Conservation (phyloP, 202 grass and related monocot species). For the Zoysia matrella region DNA sequence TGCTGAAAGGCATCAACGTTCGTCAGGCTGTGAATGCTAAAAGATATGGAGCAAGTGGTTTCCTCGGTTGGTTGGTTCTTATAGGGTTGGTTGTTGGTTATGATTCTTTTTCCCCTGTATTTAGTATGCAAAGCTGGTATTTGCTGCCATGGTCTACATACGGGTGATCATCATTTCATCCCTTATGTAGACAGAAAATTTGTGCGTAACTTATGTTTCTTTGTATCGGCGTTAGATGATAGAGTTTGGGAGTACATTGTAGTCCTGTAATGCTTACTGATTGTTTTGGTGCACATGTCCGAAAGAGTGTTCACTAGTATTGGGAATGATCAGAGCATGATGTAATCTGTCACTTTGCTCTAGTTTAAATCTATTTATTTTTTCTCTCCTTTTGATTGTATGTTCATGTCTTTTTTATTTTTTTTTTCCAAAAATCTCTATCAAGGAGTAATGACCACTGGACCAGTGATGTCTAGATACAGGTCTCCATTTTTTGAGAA, state of each 20-base stretch:
- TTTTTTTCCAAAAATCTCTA: not conserved
- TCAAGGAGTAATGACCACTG: too few species aligned
- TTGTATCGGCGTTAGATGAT: constrained; percentile 37
- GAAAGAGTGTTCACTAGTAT: not conserved
- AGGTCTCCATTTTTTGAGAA: not conserved
- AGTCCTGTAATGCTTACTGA: not conserved
- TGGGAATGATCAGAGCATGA: constrained; percentile 36
- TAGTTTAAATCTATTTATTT: not conserved
- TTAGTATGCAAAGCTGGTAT: constrained; percentile 55
- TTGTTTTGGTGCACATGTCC: constrained; percentile 25
- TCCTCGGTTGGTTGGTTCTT: constrained; percentile 28
- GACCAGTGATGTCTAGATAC: not conserved
- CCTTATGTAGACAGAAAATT: constrained; percentile 8
- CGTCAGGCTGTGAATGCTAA: constrained; percentile 92
- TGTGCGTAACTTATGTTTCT: constrained; percentile 27
- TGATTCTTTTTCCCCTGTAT: constrained; percentile 14
- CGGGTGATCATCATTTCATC: constrained; percentile 30
- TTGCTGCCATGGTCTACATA: constrained; percentile 50
- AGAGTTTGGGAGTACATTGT: constrained; percentile 33
- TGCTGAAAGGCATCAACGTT: constrained; percentile 68
- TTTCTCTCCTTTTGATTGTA: not conserved
- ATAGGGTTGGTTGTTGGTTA: constrained; percentile 37
- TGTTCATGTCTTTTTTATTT: not conserved
- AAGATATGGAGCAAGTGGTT: constrained; percentile 24
- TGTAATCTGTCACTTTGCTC: too few species aligned